Percentiles rank a stretch among this genome's conserved stretches.
These are phyloP conservation scores for Quercus ilex DNA, from an alignment of 306 rosid genomes.

Conservation along the genomic window DNA sequence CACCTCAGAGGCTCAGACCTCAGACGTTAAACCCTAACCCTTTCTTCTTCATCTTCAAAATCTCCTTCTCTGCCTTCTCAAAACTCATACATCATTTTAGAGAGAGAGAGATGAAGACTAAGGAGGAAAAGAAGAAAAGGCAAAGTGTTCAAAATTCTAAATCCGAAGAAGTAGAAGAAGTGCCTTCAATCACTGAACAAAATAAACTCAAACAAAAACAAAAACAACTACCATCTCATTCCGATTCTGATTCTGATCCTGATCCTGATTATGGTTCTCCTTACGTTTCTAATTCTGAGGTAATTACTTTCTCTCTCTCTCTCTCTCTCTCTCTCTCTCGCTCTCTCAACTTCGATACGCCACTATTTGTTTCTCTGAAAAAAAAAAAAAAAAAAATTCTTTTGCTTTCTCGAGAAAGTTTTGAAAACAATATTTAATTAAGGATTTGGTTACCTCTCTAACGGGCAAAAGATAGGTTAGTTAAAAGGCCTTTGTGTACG, in stretches of 20 bases:
- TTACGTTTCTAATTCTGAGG: slow-evolving; percentile 6
- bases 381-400: no score
- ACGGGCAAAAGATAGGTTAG: slow-evolving; percentile 52
- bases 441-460: neutral
- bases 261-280: slow-evolving; percentile 2
- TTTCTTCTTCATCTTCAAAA: no score
- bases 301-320: neutral
- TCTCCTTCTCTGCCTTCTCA: no score
- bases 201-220: neutral
- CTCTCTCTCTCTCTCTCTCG: no score
- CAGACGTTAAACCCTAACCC: no score
- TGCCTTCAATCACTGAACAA: no score
- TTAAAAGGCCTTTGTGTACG: neutral
- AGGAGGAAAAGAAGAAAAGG: no score
- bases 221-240: slow-evolving; percentile 11
- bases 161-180: no score
- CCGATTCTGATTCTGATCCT: slow-evolving; percentile 28
- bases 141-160: no score
- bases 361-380: neutral
- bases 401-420: neutral
- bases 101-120: neutral
- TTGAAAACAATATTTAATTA: neutral
- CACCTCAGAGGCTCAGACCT: no score
- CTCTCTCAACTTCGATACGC: neutral
- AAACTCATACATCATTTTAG: neutral